Evolutionary conservation across 2,329 filamentous ascomycete species (phyloP), one percentile per base, ranked within the genome.

Genomic region (Ophiostoma himal-ulmi): DNA sequence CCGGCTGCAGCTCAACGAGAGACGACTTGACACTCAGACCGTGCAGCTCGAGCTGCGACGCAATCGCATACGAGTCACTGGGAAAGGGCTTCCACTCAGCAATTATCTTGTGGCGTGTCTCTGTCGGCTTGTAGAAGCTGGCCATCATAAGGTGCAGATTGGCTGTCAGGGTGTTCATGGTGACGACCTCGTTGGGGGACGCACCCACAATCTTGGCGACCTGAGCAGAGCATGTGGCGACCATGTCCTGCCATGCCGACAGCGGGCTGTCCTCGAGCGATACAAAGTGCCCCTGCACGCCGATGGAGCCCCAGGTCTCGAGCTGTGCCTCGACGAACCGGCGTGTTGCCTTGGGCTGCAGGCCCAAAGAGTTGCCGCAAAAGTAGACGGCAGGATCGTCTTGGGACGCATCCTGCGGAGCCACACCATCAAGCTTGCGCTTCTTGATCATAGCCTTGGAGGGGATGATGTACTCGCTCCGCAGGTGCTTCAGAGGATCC

Each of bases 1-100:
- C 81, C 0, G 91, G 90, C 72, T 90, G 85, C 71, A 96, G 89
- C 76, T 91, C 84, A 68, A 96, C 82, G 84, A 96, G 91, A 44
- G 89, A 87, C 72, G 87, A 84, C 48, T 83, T 80, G 0, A 91
- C 88, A 70, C 91, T 82, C 37, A 90, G 82, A 48, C 86, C 87
- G 77, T 94, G 91, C 80, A 88, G 88, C 11, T 82, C 80, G 37
- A 96, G 86, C 77, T 97, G 93, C 41, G 91, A 94, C 78, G 94
- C 89, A 39, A 95, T 87, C 4, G 91, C 92, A 78, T 94, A 96
- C 86, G 93, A 90, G 77, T 97, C 93, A 78, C 91, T 94, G 0
- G 93, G 94, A 75, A 97, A 97, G 0, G 93, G 92, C 77, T 93
- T 93, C 79, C 91, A 92, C 79, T 97, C 93, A n/a, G 94, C 84